phyloP scores from a whole-genome alignment of 768 basidiomycete genomes.

The Kwoniella dendrophila region DNA sequence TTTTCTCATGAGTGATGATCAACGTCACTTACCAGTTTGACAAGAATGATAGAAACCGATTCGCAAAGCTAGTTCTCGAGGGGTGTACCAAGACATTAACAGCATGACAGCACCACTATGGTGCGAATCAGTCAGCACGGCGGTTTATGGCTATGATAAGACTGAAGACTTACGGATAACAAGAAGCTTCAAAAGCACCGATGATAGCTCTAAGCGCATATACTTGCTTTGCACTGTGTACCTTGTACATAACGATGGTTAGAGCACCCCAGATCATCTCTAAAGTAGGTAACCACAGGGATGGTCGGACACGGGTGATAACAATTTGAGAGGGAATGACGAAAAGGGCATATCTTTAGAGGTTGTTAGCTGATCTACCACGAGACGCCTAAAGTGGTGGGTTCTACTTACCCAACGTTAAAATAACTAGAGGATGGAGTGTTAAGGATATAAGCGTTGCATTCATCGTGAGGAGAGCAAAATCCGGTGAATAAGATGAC shows the following conservation, averaged over 20 bases:
- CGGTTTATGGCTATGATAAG: not conserved
- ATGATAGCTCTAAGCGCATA: constrained; percentile 46
- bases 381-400: constrained; percentile 7
- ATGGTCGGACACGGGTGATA: constrained; percentile 28
- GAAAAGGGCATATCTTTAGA: constrained; percentile 9
- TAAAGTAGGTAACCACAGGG: constrained; percentile 28
- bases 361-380: not conserved
- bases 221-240: constrained; percentile 32
- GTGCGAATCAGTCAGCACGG: too few species aligned
- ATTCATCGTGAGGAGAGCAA: not conserved
- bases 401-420: constrained; percentile 29
- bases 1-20: not conserved
- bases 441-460: not conserved
- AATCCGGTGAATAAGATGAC: not conserved
- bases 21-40: constrained; percentile 31
- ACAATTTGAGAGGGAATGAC: constrained; percentile 30
- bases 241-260: constrained; percentile 29
- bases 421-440: constrained; percentile 28
- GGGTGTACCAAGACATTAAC: constrained; percentile 48
- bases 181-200: constrained; percentile 44
- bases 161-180: constrained; percentile 23
- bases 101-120: constrained; percentile 30
- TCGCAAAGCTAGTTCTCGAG: constrained; percentile 43
- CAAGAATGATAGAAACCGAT: constrained; percentile 50
- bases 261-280: constrained; percentile 37